These are phyloP conservation scores for Boletales sp. DNA, from an alignment of 768 basidiomycete species.

Conservation along the genomic window DNA sequence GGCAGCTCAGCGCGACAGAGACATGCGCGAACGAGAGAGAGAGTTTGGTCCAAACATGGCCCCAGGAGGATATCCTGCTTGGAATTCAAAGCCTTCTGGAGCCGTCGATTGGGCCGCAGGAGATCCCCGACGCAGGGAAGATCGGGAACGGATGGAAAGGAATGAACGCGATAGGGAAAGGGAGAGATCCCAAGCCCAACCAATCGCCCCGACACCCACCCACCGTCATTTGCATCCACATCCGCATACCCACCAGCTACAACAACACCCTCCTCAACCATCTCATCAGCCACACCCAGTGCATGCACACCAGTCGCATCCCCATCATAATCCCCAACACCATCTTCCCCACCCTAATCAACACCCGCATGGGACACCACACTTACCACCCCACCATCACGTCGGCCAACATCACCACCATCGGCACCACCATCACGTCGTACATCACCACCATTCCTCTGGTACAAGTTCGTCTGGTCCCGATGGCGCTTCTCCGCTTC, in stretches of 20 bases:
- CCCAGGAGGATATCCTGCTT: constrained; percentile 19
- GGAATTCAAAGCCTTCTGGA: constrained; percentile 32
- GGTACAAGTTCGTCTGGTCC: constrained; percentile 23
- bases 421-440: constrained; percentile 36
- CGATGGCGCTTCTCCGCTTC: constrained; percentile 29
- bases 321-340: constrained; percentile 33
- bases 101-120: constrained; percentile 32
- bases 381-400: constrained; percentile 41
- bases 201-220: constrained; percentile 20
- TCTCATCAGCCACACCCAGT: constrained; percentile 25
- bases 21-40: constrained; percentile 24
- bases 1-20: constrained; percentile 21
- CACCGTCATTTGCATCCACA: constrained; percentile 30
- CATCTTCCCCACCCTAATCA: constrained; percentile 27
- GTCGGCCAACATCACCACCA: constrained; percentile 52
- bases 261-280: constrained; percentile 15
- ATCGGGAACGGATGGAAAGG: constrained; percentile 25
- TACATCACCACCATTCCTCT: constrained; percentile 49
- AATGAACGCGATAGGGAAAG: constrained; percentile 27
- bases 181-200: constrained; percentile 28
- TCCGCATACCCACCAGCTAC: constrained; percentile 35
- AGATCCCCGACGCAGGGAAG: constrained; percentile 35
- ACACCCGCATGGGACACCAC: constrained; percentile 27
- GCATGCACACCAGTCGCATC: constrained; percentile 28
- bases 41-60: constrained; percentile 24